Conservation (phyloP, 768 basidiomycete genomes). For the Tulasnella sp. region DNA sequence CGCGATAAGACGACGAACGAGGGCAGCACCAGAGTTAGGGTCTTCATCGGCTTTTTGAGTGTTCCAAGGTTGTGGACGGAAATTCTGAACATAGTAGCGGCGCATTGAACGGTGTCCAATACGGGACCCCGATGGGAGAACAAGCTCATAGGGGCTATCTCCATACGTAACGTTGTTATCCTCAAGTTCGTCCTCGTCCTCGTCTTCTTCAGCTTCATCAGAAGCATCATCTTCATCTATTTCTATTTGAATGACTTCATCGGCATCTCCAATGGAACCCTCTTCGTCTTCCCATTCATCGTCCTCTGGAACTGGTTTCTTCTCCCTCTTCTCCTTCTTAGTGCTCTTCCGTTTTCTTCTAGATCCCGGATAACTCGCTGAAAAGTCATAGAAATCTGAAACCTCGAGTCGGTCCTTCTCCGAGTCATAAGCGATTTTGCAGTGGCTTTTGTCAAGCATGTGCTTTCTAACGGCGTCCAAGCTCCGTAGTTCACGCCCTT, state of each 20-base stretch:
- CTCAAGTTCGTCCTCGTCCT: slow-evolving; percentile 31
- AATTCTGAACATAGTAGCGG: slow-evolving; percentile 76
- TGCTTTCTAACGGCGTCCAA: slow-evolving; percentile 85
- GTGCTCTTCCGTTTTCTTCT: slow-evolving; percentile 20
- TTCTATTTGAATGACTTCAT: slow-evolving; percentile 26
- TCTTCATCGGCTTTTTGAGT: slow-evolving; percentile 29
- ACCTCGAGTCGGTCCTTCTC: slow-evolving; percentile 71
- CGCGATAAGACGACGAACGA: slow-evolving; percentile 61
- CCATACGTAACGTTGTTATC: slow-evolving; percentile 57
- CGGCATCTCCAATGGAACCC: slow-evolving; percentile 21
- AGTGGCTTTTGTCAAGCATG: slow-evolving; percentile 93
- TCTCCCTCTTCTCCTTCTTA: slow-evolving; percentile 18
- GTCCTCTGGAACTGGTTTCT: slow-evolving; percentile 22
- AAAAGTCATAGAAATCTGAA: slow-evolving; percentile 90
- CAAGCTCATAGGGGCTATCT: slow-evolving; percentile 72
- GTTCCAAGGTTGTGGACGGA: slow-evolving; percentile 30
- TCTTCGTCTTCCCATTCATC: slow-evolving; percentile 25
- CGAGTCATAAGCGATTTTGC: slow-evolving; percentile 85
- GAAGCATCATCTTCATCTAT: slow-evolving; percentile 31
- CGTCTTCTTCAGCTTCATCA: slow-evolving; percentile 26
- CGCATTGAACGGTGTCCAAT: slow-evolving; percentile 84
- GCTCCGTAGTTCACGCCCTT: slow-evolving; percentile 66
- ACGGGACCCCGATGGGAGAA: slow-evolving; percentile 82
- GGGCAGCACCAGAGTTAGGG: slow-evolving; percentile 59
- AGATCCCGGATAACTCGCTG: slow-evolving; percentile 54